These are phyloP conservation scores for Podochytrium sp. DNA, from an alignment of 192 early-diverging fungal species.

Conservation along the genomic window DNA sequence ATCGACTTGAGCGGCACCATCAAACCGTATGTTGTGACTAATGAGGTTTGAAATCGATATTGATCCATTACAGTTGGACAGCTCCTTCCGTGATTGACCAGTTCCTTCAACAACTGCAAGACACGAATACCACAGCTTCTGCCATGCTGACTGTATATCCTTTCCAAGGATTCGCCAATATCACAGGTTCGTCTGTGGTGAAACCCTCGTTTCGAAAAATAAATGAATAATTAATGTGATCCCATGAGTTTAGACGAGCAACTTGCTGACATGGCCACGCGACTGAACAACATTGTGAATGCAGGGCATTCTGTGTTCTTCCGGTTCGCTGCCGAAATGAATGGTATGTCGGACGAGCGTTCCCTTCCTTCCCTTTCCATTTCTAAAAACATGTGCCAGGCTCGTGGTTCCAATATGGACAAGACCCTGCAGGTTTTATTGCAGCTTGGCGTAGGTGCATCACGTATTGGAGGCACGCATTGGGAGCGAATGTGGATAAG, in stretches of 20 bases:
- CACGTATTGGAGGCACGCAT: neutral
- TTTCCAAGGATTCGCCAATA: slow-evolving; percentile 25
- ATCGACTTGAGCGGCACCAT: slow-evolving; percentile 29
- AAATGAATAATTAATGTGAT: too few relatives aligned
- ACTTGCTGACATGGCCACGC: neutral
- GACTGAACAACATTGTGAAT: neutral
- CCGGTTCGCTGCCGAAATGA: slow-evolving; percentile 19
- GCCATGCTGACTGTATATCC: slow-evolving; percentile 23
- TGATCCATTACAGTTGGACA: slow-evolving; percentile 13
- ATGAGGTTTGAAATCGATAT: too few relatives aligned
- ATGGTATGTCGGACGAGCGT: neutral
- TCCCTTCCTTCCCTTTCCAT: too few relatives aligned
- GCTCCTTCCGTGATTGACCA: slow-evolving; percentile 1
- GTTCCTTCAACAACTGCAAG: slow-evolving; percentile 15
- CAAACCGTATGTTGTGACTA: slow-evolving; percentile 13
- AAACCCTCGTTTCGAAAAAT: too few relatives aligned
- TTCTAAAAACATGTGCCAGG: too few relatives aligned
- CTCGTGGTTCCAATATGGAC: slow-evolving; percentile 6
- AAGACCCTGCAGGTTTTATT: neutral
- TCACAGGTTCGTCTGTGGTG: slow-evolving; percentile 8
- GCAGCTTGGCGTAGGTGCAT: slow-evolving; percentile 9
- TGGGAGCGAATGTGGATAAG: neutral
- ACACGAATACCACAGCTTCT: slow-evolving; percentile 17
- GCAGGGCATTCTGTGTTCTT: slow-evolving; percentile 12
- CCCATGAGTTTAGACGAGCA: neutral